A percentile compares a stretch with the other conserved stretches of the same genome.
Conservation (phyloP, 2,329 filamentous ascomycete genomes). For the Fusarium tricinctum region DNA sequence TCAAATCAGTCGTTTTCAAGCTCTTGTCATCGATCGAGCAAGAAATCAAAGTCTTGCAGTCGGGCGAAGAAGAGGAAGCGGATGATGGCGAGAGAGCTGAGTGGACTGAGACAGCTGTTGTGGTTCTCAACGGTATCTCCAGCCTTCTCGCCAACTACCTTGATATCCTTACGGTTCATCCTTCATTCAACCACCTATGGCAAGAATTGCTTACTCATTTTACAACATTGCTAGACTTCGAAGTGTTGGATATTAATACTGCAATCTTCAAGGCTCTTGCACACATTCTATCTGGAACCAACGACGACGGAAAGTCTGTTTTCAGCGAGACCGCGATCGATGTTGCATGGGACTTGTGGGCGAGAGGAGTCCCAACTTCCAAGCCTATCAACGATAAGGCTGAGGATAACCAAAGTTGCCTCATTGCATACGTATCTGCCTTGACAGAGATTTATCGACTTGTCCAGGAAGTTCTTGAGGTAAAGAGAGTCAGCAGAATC, state of each 20-base stretch:
- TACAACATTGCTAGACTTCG: constrained; percentile 72
- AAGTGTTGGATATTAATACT: constrained; percentile 78
- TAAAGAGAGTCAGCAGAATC: constrained; percentile 75
- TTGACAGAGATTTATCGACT: constrained; percentile 84
- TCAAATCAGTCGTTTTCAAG: constrained; percentile 84
- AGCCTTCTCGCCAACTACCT: constrained; percentile 82
- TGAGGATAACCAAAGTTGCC: constrained; percentile 81
- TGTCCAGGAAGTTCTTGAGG: constrained; percentile 73
- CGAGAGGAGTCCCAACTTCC: constrained; percentile 70
- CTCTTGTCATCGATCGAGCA: constrained; percentile 79
- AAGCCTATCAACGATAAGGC: constrained; percentile 55
- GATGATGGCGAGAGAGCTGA: constrained; percentile 64
- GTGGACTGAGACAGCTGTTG: constrained; percentile 81
- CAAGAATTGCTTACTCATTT: constrained; percentile 78
- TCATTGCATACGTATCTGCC: constrained; percentile 85
- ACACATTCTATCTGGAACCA: constrained; percentile 70
- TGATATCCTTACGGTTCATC: constrained; percentile 75
- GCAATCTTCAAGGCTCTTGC: constrained; percentile 77
- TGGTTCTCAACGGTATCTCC: constrained; percentile 80
- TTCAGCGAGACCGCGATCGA: constrained; percentile 69
- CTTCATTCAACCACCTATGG: constrained; percentile 81
- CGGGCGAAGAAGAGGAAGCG: constrained; percentile 55
- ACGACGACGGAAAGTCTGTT: constrained; percentile 58
- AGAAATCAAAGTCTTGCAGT: constrained; percentile 61
- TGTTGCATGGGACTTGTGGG: constrained; percentile 79